phyloP scores from a whole-genome alignment of 768 basidiomycete species.

The Trametes cingulata region DNA sequence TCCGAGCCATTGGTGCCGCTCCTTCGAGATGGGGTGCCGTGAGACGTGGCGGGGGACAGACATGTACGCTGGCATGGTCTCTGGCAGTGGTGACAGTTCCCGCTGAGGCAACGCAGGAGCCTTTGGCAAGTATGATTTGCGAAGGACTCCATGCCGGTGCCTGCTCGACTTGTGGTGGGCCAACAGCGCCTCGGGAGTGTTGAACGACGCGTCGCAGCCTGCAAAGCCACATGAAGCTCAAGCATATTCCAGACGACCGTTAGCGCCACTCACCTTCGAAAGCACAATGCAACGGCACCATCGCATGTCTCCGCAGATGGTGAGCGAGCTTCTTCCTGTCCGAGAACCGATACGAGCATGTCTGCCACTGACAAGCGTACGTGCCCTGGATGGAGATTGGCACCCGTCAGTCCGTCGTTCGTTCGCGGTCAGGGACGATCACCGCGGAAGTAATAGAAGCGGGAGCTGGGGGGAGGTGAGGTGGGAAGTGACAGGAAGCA shows the following conservation, averaged over 20 bases:
- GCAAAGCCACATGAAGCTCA: constrained; percentile 2
- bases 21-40: constrained; percentile 48
- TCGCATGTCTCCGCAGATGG: constrained; percentile 59
- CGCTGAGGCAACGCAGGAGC: constrained; percentile 31
- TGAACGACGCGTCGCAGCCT: constrained; percentile 59
- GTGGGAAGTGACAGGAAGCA: constrained; percentile 8
- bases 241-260: too few species aligned
- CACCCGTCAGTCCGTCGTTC: constrained; percentile 2
- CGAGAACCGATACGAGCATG: constrained; percentile 49
- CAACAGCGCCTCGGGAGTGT: constrained; percentile 46
- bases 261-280: constrained; percentile 46
- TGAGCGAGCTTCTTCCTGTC: constrained; percentile 37
- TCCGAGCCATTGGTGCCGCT: constrained; percentile 51
- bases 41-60: constrained; percentile 45
- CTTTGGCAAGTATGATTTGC: constrained; percentile 38
- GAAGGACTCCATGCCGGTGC: constrained; percentile 37
- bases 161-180: constrained; percentile 49
- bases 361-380: constrained; percentile 56
- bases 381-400: constrained; percentile 35
- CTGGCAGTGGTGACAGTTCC: constrained; percentile 42
- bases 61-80: constrained; percentile 51
- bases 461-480: not conserved
- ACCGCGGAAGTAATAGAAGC: not conserved
- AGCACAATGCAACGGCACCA: constrained; percentile 44
- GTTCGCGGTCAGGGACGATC: constrained; percentile 14